Base-by-base conservation (phyloP, 169 alveolate genomes). In the Blepharisma undulans region DNA sequence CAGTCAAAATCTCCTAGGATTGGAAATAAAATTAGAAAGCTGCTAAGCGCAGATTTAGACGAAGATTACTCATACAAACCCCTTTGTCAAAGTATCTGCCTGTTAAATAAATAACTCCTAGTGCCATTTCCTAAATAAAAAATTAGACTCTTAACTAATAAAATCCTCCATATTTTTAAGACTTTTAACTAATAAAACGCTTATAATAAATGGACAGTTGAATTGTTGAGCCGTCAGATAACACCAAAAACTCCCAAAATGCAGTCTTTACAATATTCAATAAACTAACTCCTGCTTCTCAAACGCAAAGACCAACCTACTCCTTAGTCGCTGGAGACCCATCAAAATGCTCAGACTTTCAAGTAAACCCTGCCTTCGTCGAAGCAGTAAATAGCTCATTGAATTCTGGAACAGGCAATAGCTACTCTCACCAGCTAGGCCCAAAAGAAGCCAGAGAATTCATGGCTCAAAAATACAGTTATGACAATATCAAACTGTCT, bases 381-480 rank as follows among this genome's bases (percentile, higher is more conserved):
- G 25, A 84, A 36, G 32, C 77, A 0, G 78, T 59, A 8, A 21
- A 21, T 7, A 81, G 36, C 18, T 29, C 7, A 7, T 25, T 84
- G n/a, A 22, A 16, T 34, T 21, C 36, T 6, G 27, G 60, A 18
- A 34, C 12, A 59, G 77, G 77, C 29, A 32, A 84, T n/a, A 1
- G 89, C 32, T 84, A 84, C 81, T 3, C 89, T 12, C 32, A n/a
- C 8, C 27, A 1, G 7, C 6, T 10, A 0, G 97, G 97, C 21
- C 78, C 88, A 21, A 60, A 77, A 22, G 94, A 94, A 30, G 95
- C 94, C 2, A 90, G 95, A 79, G 34, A 93, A 72, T 92, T 94
- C 33, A 66, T 95, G 19, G 96, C 95, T n/a, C 78, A 81, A 33
- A 93, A 91, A 84, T 94, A 87, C 36, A 84, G 93, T 30, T 61